Evolutionary conservation across 2,329 filamentous ascomycete species (phyloP), one percentile per base, ranked within the genome.

Genomic region (Paecilomyces formosus): DNA sequence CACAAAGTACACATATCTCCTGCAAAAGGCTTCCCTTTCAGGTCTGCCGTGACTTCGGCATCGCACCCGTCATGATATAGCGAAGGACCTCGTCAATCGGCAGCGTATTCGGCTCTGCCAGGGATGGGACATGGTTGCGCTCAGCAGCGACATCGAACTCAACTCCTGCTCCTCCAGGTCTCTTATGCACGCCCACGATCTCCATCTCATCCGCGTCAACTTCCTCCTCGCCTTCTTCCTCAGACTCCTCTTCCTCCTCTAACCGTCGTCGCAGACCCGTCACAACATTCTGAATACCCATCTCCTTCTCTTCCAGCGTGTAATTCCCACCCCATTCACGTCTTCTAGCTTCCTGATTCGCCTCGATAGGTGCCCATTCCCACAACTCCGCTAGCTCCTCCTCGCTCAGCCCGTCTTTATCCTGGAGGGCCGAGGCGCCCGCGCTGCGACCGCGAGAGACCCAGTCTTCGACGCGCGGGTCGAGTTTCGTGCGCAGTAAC

Each of bases 401-500:
- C 60, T 79, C 74, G 6, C 70, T 76, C 30, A 81, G 65, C 3
- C 55, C 63, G 55, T 56, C 62, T 35, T 56, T 61, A 28, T 56
- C 63, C 57, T 62, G 63, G 21, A 54, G 56, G 39, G 53, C 57
- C 1, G 53, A 50, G 15, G 31, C 60, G 11, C 59, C 62, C 35
- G 78, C 78, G 28, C 77, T 76, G 59, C 83, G 82, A 1, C 86
- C 88, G 55, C 85, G 78, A 22, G 85, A 82, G 26, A 93, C 85
- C 76, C 88, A 87, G 58, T 86, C 85, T 69, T 92, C 89, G 18
- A 92, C 86, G 24, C 84, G 81, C 0, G 90, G 89, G 64, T 94
- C 90, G 54, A 92, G 81, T 71, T 94, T 94, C 75, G 94, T 95
- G 45, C 90, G 87, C 31, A 95, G 78, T 1, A 96, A 79, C 65